Percentiles rank a stretch among this genome's conserved stretches.
Evolutionary conservation across 139 green algal species (phyloP).

Genomic region (Pleodorina starrii): DNA sequence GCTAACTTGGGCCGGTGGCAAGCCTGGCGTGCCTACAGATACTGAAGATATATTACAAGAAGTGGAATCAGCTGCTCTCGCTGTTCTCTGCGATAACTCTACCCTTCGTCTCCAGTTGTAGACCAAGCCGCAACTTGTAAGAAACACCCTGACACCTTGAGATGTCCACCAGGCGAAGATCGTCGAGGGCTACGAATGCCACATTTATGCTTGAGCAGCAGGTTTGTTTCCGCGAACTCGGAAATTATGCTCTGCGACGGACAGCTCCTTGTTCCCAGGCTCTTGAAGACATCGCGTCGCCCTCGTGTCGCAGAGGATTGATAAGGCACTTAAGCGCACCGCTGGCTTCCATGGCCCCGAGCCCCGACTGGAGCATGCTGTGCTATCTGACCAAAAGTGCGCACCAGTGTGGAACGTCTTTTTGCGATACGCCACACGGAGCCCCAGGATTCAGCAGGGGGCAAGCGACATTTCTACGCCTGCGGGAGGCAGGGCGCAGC

Average conservation of each 20-base stretch:
- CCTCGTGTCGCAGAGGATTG: background rate
- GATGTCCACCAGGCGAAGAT: background rate
- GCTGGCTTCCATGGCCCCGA: background rate
- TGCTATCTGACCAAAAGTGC: background rate
- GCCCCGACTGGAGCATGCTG: background rate
- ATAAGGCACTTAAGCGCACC: background rate
- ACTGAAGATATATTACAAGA: background rate
- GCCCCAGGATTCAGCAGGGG: background rate
- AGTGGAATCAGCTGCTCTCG: background rate
- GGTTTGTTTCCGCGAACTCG: background rate
- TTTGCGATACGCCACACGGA: background rate
- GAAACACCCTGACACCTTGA: background rate
- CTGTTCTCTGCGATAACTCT: background rate
- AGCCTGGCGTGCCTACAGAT: background rate
- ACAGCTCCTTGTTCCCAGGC: background rate
- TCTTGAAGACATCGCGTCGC: background rate
- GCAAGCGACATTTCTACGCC: background rate
- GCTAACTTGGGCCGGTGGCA: background rate
- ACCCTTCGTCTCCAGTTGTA: no score
- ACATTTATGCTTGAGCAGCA: conserved; percentile 8
- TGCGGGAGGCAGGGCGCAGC: background rate
- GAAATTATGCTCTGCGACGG: background rate
- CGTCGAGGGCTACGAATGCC: background rate
- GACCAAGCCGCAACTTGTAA: no score
- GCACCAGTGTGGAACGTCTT: background rate